Base-by-base conservation (phyloP, 2,329 filamentous ascomycete species). In the Fusarium graminum region DNA sequence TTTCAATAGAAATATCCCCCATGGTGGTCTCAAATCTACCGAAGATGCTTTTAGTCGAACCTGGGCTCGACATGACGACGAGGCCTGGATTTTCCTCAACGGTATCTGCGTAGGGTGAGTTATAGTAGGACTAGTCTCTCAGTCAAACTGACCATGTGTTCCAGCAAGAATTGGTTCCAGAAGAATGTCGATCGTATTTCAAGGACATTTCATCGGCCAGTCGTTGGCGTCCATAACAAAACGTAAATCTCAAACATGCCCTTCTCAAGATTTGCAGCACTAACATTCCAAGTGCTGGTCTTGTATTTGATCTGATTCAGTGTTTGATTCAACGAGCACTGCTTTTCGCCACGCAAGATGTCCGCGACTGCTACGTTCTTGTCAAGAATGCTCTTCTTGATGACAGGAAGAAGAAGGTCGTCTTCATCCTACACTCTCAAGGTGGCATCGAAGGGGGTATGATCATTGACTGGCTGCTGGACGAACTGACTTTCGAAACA, bases 1-100 rank as follows among this genome's bases (percentile, higher is more conserved):
- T 38, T 65, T 62, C 19, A 65, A 66, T 13, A 52, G 13, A 8
- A 45, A 43, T 3, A 66, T 66, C 22, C 60, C 63, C 3, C 16
- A 17, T 4, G 36, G 26, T 17, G 61, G 61, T 10, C 36, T 66
- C 14, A 65, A 53, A 19, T 62, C 61, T 16, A 62, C n/a, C 0
- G 56, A 61, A 6, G 43, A 66, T 46, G 43, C 14, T 4, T 19
- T 34, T 28, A 51, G 34, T n/a, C 44, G 44, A 32, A 46, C 28
- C 16, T 66, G 63, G 63, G 22, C n/a, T 22, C 51, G 40, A 8
- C 56, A 65, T n/a, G 47, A 62, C 22, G 56, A 65, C 3, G 61
- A 65, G 28, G 38, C 39, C 25, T 66, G 61, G 56, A 66, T 66
- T 19, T 66, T 66, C n/a, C 63, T 66, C 47, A 66, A 58, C n/a